Conservation (phyloP, 257 asterid species). For the Anisodus acutangulus region DNA sequence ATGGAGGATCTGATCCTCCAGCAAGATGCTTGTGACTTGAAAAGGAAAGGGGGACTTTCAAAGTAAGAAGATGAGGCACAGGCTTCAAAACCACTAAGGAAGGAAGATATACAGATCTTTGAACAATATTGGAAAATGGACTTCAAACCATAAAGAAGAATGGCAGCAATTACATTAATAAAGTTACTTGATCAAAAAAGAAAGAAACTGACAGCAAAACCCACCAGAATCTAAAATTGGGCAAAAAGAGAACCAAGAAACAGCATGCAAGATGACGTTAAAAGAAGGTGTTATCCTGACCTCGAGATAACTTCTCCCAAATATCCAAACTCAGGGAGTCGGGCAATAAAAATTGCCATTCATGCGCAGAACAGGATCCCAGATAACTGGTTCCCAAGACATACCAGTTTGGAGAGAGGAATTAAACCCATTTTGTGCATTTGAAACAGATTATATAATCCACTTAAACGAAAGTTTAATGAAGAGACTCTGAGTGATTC, state of each 20-base stretch:
- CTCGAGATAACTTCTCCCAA: not conserved
- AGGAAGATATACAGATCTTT: not conserved
- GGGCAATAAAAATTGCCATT: constrained; percentile 7
- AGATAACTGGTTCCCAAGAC: not conserved
- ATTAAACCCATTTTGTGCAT: not conserved
- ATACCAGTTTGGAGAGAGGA: not conserved
- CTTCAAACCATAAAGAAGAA: constrained; percentile 21
- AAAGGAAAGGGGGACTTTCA: not conserved
- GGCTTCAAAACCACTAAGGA: not conserved
- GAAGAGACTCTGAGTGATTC: not conserved
- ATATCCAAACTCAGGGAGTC: not conserved
- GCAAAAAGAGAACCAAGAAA: not conserved
- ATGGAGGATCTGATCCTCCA: not conserved
- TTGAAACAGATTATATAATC: constrained; percentile 21
- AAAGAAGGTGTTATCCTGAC: constrained; percentile 23
- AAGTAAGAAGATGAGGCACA: not conserved
- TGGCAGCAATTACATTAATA: not conserved
- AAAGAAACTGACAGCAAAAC: constrained; percentile 14
- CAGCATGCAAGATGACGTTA: not conserved
- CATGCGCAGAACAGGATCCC: not conserved
- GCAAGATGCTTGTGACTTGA: not conserved
- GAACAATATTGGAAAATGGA: not conserved
- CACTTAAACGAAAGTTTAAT: not conserved
- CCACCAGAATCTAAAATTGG: not conserved
- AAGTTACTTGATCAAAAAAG: not conserved